Evolutionary conservation across 345 rosid genomes (phyloP), one percentile per base, ranked within the genome.

Genomic region (Gossypium australe): DNA sequence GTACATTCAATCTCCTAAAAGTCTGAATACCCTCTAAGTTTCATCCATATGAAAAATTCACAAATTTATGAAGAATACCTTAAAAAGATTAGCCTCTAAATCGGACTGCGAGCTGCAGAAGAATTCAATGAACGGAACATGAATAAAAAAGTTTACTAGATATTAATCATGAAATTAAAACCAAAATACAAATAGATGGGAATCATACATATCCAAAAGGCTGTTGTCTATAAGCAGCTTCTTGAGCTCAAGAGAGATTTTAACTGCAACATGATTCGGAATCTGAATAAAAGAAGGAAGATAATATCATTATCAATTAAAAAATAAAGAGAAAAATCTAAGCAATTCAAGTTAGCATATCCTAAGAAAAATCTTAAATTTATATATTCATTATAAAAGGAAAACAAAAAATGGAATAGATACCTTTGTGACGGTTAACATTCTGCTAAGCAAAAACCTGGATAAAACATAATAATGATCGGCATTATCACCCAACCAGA

Each of bases 381-480:
- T 4, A 17, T 6, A 45, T 34, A 5, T 34, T 1, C 41, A 34
- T 34, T 34, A 4, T 1, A 22, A 34, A 56, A 20, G 2, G 17
- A 51, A 51, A 7, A 8, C 9, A 7, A 65, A 72, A 57, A 9
- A 70, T 43, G 11, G 76, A 61, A 48, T 27, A 13, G 68, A 73
- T 43, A 94, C 99, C 98, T 95, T 95, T 51, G 99, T 95, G 22
- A 95, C 99, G 17, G 99, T 95, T 76, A 95, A 77, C 97, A 87
- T 95, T 84, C 99, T 91, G 78, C 97, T 90, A 49, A 95, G 92
- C 70, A 95, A 86, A 78, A 95, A 95, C 25, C 99, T 89, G 82
- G 97, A 95, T 20, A 95, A 84, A 49, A 95, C 98, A 78, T 93
- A 95, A 84, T 90, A 95, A 78, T 94, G 98, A 82, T 94, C 96